A percentile compares a stretch with the other conserved stretches of the same genome.
Evolutionary conservation across 2,329 filamentous ascomycete genomes (phyloP).

Genomic region (Trichoderma hamatum): DNA sequence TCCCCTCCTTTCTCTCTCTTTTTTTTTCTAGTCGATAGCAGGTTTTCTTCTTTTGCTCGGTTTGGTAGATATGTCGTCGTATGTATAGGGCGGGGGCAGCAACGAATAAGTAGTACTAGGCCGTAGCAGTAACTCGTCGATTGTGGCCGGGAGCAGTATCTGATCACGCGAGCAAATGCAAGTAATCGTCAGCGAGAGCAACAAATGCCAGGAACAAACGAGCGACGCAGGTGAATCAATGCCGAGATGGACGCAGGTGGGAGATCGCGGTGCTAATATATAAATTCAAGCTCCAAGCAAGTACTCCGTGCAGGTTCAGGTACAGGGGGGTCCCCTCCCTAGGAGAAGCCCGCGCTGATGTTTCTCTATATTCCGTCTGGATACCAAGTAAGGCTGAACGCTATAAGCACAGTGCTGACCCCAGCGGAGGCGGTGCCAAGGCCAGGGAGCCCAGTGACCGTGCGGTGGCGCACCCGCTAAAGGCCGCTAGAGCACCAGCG

Average conservation of each 20-base stretch:
- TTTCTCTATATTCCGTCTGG: neutral
- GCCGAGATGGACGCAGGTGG: neutral
- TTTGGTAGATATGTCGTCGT: neutral
- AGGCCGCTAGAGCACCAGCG: slow-evolving; percentile 19
- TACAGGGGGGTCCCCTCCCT: slow-evolving; percentile 1
- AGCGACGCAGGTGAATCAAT: slow-evolving; percentile 18
- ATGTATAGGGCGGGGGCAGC: neutral
- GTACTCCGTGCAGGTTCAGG: neutral
- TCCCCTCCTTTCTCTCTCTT: neutral
- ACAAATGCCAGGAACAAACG: slow-evolving; percentile 13
- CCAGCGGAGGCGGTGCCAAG: slow-evolving; percentile 21
- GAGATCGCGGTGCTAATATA: slow-evolving; percentile 23
- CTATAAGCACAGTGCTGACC: slow-evolving; percentile 6
- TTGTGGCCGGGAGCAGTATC: slow-evolving; percentile 5
- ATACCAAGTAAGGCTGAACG: slow-evolving; percentile 19
- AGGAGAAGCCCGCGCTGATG: neutral
- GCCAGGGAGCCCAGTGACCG: slow-evolving; percentile 19
- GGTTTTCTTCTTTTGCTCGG: neutral
- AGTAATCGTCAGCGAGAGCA: neutral
- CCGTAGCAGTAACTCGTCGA: neutral
- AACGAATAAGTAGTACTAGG: neutral
- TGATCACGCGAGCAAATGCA: slow-evolving; percentile 21
- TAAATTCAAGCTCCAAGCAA: neutral
- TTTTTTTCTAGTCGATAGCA: neutral
- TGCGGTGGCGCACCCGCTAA: slow-evolving; percentile 22